Evolutionary conservation across 768 basidiomycete genomes (phyloP).

Genomic region (Hypsizygus marmoreus): DNA sequence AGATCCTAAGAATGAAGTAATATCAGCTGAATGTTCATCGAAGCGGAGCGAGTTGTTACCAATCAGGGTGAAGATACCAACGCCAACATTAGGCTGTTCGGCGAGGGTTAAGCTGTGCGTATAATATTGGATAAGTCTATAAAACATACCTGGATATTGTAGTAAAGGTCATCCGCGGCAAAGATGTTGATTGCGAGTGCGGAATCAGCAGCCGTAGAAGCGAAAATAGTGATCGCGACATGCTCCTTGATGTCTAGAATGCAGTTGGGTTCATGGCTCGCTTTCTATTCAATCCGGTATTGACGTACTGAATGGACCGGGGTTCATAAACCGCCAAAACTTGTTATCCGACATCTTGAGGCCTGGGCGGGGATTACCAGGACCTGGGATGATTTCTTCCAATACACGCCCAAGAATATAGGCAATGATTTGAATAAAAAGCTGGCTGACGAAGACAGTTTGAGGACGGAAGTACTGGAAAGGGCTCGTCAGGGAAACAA

Average conservation of each 20-base stretch:
- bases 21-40: constrained; percentile 18
- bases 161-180: constrained; percentile 53
- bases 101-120: background rate
- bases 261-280: background rate
- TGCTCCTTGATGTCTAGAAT: constrained; percentile 54
- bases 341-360: constrained; percentile 34
- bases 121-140: background rate
- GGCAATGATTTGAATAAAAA: too few relatives aligned
- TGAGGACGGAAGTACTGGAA: constrained; percentile 48
- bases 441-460: constrained; percentile 39
- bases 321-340: constrained; percentile 62
- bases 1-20: constrained; percentile 5
- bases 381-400: constrained; percentile 41
- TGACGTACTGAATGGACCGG: constrained; percentile 62
- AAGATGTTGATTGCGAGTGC: constrained; percentile 62
- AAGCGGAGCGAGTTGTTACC: constrained; percentile 12
- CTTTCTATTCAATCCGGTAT: background rate
- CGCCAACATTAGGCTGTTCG: constrained; percentile 10
- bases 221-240: constrained; percentile 62
- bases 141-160: constrained; percentile 37
- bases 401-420: constrained; percentile 51
- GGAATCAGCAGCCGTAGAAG: constrained; percentile 59
- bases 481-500: background rate
- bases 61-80: constrained; percentile 15
- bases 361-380: constrained; percentile 24